These are phyloP conservation scores for Pichia nanzhaoensis DNA, from an alignment of 805 yeast species.

Conservation along the genomic window DNA sequence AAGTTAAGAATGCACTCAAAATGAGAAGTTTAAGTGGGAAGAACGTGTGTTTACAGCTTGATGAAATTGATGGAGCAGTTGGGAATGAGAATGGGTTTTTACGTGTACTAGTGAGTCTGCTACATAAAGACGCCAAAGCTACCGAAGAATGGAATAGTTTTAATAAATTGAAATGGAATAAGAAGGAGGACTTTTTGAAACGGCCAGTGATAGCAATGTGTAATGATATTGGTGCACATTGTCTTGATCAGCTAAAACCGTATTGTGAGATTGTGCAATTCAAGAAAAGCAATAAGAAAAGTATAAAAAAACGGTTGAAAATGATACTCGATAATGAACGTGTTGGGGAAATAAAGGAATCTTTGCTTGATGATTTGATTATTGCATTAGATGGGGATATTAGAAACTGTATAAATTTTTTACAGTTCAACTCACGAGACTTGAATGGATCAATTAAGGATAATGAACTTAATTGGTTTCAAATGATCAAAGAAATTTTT, in stretches of 20 bases:
- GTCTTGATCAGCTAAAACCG: constrained; percentile 68
- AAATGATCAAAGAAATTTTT: constrained; percentile 57
- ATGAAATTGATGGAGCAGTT: constrained; percentile 77
- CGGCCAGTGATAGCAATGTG: constrained; percentile 92
- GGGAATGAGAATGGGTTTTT: constrained; percentile 54
- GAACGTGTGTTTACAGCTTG: constrained; percentile 79
- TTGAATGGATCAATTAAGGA: constrained; percentile 40
- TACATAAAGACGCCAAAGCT: constrained; percentile 52
- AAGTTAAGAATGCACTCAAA: constrained; percentile 54
- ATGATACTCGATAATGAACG: constrained; percentile 52
- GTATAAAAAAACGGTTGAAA: constrained; percentile 40
- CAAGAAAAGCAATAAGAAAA: constrained; percentile 46
- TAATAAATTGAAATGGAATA: constrained; percentile 19
- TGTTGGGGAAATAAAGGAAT: constrained; percentile 37
- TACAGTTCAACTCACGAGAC: constrained; percentile 51
- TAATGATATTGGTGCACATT: constrained; percentile 73
- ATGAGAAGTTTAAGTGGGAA: constrained; percentile 59
- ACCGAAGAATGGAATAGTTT: constrained; percentile 28
- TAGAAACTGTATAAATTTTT: constrained; percentile 73
- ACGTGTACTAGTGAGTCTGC: constrained; percentile 48
- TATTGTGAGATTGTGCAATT: constrained; percentile 67
- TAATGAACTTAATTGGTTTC: constrained; percentile 57
- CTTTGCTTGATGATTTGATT: constrained; percentile 56
- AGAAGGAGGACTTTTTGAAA: constrained; percentile 35
- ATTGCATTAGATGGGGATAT: constrained; percentile 74